Percentiles rank a stretch among this genome's conserved stretches.
phyloP scores from a whole-genome alignment of 805 yeast genomes.

The Blastobotrys chiropterorum region DNA sequence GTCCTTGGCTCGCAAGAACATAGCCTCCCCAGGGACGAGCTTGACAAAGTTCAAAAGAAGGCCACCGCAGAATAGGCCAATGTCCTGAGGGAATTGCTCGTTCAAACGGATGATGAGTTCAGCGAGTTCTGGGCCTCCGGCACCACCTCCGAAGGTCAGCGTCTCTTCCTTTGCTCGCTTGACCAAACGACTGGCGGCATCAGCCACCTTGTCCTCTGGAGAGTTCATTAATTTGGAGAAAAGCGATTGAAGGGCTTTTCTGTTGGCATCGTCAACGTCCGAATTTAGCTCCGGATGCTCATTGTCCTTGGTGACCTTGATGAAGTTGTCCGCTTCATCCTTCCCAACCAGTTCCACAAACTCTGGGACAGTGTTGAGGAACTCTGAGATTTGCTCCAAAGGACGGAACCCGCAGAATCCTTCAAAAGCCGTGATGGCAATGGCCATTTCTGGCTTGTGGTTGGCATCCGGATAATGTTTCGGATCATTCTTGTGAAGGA shows the following conservation, averaged over 20 bases:
- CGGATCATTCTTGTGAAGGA: conserved; percentile 77
- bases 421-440: conserved; percentile 92
- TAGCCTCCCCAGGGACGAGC: conserved; percentile 86
- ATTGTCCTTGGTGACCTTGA: conserved; percentile 14
- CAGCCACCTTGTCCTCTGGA: conserved; percentile 49
- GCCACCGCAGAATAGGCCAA: conserved; percentile 95
- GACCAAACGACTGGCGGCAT: conserved; percentile 60
- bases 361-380: conserved; percentile 71
- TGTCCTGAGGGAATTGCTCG: conserved; percentile 85
- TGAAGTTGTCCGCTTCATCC: conserved; percentile 48
- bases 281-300: conserved; percentile 41
- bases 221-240: conserved; percentile 84
- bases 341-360: conserved; percentile 63
- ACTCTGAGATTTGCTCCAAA: conserved; percentile 61
- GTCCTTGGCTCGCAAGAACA: conserved; percentile 92
- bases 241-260: conserved; percentile 61
- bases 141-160: conserved; percentile 42
- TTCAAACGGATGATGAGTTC: conserved; percentile 70
- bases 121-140: conserved; percentile 47
- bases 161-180: conserved; percentile 56
- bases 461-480: conserved; percentile 94
- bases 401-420: conserved; percentile 99
- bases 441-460: conserved; percentile 99
- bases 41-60: conserved; percentile 82
- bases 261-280: conserved; percentile 50